Base-by-base conservation (phyloP, 2,329 filamentous ascomycete species). In the Penicillium brevicompactum region DNA sequence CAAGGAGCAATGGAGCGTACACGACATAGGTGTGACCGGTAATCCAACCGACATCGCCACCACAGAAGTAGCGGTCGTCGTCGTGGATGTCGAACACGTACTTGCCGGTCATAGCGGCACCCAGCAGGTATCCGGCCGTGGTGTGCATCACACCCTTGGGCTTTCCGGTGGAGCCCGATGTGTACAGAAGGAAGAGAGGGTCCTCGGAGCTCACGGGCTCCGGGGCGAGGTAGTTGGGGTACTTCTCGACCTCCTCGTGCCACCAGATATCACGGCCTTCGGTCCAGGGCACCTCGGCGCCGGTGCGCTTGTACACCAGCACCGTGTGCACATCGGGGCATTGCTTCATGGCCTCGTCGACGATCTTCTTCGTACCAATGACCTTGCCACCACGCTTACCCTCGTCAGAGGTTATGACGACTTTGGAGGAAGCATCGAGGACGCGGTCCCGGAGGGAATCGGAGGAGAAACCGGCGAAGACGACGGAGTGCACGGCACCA, bases 81-180 rank as follows among this genome's bases (percentile, higher is more conserved):
- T 92, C 88, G 74, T 99, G 94, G 61, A 99, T 95, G 74, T 99
- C 94, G 72, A 99, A 99, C 59, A 97, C 93, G 75, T 99, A 97
- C 79, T 97, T 99, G 76, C 92, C 93, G 11, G 94, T 99, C 68
- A 89, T 84, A 32, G 94, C 93, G 49, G 92, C 92, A 56, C 94
- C 94, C 7, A 97, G 79, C n/a, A 99, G 84, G 74, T 97, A 99
- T 49, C 94, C 94, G 58, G 82, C 94, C 34, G 93, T 99, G 24
- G 92, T 95, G 83, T 99, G 94, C 91, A 99, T 89, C 53, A 99
- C 90, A 77, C 94, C 94, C 86, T 99, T 99, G 64, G 94, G 94
- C 84, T 97, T 97, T 61, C 94, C 94, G 8, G 94, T 99, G 1
- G 93, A 97, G 40, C 94, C 94, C 34, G 93, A 97, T 2, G 94